Percentiles rank a stretch among this genome's conserved stretches.
These are phyloP conservation scores for Psilocybe tampanensis DNA, from an alignment of 768 basidiomycete species.

Conservation along the genomic window DNA sequence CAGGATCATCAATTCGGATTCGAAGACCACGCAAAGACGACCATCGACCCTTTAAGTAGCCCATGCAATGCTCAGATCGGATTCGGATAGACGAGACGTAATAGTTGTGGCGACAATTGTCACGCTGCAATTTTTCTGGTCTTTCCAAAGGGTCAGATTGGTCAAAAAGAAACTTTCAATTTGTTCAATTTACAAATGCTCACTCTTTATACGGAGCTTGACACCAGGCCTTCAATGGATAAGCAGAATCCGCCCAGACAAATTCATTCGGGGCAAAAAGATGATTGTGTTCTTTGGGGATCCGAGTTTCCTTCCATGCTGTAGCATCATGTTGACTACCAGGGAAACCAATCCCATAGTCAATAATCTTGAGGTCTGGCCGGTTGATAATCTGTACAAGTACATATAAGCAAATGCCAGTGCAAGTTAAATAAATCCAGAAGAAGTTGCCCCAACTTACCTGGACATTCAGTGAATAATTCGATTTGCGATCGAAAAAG, in stretches of 20 bases:
- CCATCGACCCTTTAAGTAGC: conserved; percentile 29
- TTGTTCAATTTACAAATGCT: too few species aligned
- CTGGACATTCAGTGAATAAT: conserved; percentile 33
- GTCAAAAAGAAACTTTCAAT: conserved; percentile 20
- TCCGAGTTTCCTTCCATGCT: conserved; percentile 8
- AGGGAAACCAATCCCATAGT: conserved; percentile 28
- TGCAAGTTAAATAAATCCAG: neutral
- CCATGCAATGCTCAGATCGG: conserved; percentile 31
- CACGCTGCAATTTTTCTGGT: neutral
- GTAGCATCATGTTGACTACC: conserved; percentile 31
- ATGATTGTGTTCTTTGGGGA: neutral
- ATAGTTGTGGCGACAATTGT: conserved; percentile 29
- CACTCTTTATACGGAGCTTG: conserved; percentile 28
- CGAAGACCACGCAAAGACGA: conserved; percentile 24
- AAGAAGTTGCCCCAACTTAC: too few species aligned
- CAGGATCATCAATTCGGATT: conserved; percentile 23
- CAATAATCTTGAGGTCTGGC: conserved; percentile 28
- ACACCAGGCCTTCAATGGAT: conserved; percentile 25
- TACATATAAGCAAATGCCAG: neutral
- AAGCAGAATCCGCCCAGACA: conserved; percentile 33
- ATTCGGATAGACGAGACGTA: conserved; percentile 28
- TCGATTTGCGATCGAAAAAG: conserved; percentile 33
- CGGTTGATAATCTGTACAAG: conserved; percentile 25
- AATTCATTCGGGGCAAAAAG: conserved; percentile 10
- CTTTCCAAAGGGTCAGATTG: neutral